Evolutionary conservation across 2,329 filamentous ascomycete species (phyloP), one percentile per base, ranked within the genome.

Genomic region (Xylaria multiplex): DNA sequence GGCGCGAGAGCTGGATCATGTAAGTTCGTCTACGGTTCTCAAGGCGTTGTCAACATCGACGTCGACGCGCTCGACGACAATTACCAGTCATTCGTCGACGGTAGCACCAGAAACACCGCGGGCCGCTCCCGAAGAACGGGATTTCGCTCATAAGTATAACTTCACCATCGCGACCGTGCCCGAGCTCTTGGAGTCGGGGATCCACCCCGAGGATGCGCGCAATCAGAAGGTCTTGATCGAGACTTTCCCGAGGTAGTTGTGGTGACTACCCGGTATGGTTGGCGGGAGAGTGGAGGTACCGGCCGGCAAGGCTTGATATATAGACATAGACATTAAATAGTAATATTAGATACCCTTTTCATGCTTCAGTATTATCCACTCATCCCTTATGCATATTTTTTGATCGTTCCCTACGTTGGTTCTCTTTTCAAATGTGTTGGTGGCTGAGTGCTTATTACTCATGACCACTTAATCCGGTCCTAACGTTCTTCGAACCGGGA

Each of bases 151-250:
- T n/a, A 70, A 70, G 14, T 70, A 70, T 22, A 68, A 68, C 49
- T 64, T 69, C 32, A 52, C 63, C 9, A 57, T 66, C 40, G 37
- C 64, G 14, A 69, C 66, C 4, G 64, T 63, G 35, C 64, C 60
- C 8, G 68, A 69, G 49, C 62, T 70, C 22, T 16, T 63, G 27
- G 59, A 65, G 32, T 58, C 52, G 2, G 66, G 58, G 8, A 64
- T 70, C 11, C 67, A 69, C 19, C 68, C 68, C 19, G 68, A 70
- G 42, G 68, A 70, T 7, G 66, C 64, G 1, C 60, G 68, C 42
- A 70, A 70, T 27, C 68, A 70, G 43, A 70, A 70, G 46, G 66
- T 70, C 24, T 58, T 70, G 22, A 67, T 70, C 24, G 66, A 62
- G 30, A 22, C 64, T 32, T 69, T 69, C 35, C 66, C 68, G 40